phyloP scores from a whole-genome alignment of 1,139 yeast genomes.

The Taphrina populina region DNA sequence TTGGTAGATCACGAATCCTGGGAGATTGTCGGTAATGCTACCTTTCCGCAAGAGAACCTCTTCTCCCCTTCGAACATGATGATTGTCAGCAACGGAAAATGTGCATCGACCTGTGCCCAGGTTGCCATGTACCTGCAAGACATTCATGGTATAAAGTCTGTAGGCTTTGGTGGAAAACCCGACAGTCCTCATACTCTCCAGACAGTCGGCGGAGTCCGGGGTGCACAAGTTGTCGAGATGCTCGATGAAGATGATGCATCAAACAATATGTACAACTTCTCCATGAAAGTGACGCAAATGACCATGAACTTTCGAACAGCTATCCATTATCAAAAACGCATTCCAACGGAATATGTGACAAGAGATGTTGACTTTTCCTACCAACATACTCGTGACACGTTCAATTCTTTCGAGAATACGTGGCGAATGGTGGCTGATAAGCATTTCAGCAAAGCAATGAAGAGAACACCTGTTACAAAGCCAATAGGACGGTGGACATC shows the following conservation, averaged over 20 bases:
- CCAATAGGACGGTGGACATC: not conserved
- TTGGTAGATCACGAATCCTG: conserved; percentile 2
- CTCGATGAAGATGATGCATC: conserved; percentile 4
- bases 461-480: not conserved
- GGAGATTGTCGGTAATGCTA: conserved; percentile 10
- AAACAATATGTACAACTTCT: conserved; percentile 12
- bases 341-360: conserved; percentile 16
- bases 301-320: conserved; percentile 17
- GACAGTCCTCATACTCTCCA: not conserved
- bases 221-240: conserved; percentile 20
- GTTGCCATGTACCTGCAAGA: conserved; percentile 16
- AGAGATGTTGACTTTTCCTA: conserved; percentile 14
- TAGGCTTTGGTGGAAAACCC: conserved; percentile 19
- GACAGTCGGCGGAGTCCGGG: conserved; percentile 20
- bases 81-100: conserved; percentile 14
- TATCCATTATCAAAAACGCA: conserved; percentile 5
- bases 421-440: conserved; percentile 3
- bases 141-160: conserved; percentile 13
- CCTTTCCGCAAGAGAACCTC: conserved; percentile 7
- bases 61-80: conserved; percentile 8
- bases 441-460: conserved; percentile 11
- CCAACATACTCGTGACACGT: conserved; percentile 15
- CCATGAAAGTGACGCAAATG: conserved; percentile 21
- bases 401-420: conserved; percentile 7
- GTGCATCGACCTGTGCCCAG: conserved; percentile 19